Percentiles rank a stretch among this genome's conserved stretches.
Evolutionary conservation across 805 yeast genomes (phyloP).

Genomic region (Candida hispaniensis): DNA sequence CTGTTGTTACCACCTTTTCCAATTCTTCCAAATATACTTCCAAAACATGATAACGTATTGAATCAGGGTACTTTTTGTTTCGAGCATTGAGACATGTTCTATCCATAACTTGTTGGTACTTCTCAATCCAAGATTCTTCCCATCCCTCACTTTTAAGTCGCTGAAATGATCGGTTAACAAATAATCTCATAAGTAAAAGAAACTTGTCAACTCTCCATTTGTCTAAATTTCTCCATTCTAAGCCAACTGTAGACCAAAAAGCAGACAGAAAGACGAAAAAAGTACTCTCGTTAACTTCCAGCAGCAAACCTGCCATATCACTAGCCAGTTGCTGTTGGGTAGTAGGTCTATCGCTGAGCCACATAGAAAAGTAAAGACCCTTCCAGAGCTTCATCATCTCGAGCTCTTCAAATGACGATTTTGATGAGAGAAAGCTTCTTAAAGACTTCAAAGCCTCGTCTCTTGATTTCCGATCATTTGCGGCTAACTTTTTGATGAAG

Average conservation of each 20-base stretch:
- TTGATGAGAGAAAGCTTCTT: conserved; percentile 43
- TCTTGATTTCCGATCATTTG: conserved; percentile 67
- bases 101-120: conserved; percentile 36
- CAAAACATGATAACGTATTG: conserved; percentile 72
- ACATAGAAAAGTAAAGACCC: conserved; percentile 90
- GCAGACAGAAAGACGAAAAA: conserved; percentile 50
- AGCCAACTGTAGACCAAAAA: conserved; percentile 67
- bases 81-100: conserved; percentile 35
- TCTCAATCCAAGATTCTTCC: conserved; percentile 38
- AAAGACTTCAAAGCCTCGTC: conserved; percentile 61
- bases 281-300: conserved; percentile 31
- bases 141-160: conserved; percentile 46
- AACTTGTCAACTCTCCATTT: conserved; percentile 80
- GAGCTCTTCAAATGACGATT: conserved; percentile 32
- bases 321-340: conserved; percentile 82
- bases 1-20: conserved; percentile 50
- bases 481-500: conserved; percentile 76
- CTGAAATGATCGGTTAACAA: conserved; percentile 51
- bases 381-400: conserved; percentile 86
- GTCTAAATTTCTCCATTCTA: conserved; percentile 81
- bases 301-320: conserved; percentile 46
- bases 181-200: conserved; percentile 69
- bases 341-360: conserved; percentile 90
- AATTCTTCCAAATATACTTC: conserved; percentile 81
- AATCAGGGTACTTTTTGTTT: conserved; percentile 50